Base-by-base conservation (phyloP, 768 basidiomycete species). In the Vararia minispora region DNA sequence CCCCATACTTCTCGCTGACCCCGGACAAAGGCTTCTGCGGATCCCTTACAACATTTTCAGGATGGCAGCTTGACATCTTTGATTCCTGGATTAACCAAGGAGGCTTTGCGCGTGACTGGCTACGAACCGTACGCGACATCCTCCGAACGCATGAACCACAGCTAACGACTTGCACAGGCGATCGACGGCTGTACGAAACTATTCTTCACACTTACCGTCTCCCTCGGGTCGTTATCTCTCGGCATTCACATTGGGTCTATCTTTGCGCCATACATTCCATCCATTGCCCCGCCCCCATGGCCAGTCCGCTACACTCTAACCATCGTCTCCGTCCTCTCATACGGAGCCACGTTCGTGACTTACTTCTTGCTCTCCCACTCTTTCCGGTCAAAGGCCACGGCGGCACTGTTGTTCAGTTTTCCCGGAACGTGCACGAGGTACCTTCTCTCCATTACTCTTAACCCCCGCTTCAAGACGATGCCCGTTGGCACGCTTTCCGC, bases 31-130 rank as follows among this genome's bases (percentile, higher is more conserved):
- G 89, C 11, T 89, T 97, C 58, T 98, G 95, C 53, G 95, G 94
- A 3, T 94, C 89, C 2, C 59, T 98, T 49, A 99, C 95, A 8
- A 97, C 91, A 2, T 98, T 98, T 64, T 95, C 92, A 12, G 74
- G 79, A 26, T 98, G 95, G 95, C 88, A 97, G 58, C 54, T 86
- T 8, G 87, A 92, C 44, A 59, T 89, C 0, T 98, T 94, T 52
- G 58, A 69, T 37, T 83, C 89, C 0, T 98, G 91, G 76, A 65
- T 81, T 1, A 88, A 97, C 54, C 59, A 69, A 3, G 62, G 63
- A 25, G 57, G 63, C 8, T 69, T 66, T 33, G 55, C 66, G 39
- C 71, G 81, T 33, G 65, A 69, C 35, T 78, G 86, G 36, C 65
- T 97, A 23, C 65, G 73, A 45, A 72, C 84, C 56, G 92, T 89